Evolutionary conservation across 2,329 filamentous ascomycete genomes (phyloP).

Genomic region (Cladophialophora immunda): DNA sequence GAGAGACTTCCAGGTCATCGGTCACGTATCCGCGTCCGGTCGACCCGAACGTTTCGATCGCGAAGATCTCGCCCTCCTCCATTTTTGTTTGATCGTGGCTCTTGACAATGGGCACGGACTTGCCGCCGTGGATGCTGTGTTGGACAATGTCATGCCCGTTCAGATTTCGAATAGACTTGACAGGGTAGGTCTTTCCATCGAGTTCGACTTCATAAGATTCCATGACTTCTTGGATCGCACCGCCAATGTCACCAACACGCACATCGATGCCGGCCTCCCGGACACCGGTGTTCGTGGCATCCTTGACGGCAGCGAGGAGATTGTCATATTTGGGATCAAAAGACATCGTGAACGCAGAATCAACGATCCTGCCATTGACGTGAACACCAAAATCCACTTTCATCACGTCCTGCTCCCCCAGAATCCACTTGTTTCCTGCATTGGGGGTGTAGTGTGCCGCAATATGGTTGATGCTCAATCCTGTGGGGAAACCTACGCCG

Average conservation of each 20-base stretch:
- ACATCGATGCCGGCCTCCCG: slow-evolving; percentile 91
- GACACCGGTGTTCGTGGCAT: slow-evolving; percentile 78
- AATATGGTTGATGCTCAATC: slow-evolving; percentile 83
- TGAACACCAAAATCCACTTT: slow-evolving; percentile 78
- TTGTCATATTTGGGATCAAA: slow-evolving; percentile 75
- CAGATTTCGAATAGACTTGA: slow-evolving; percentile 86
- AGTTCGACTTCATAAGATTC: slow-evolving; percentile 91
- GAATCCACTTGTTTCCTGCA: slow-evolving; percentile 78
- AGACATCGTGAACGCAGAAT: slow-evolving; percentile 74
- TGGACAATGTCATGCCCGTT: slow-evolving; percentile 90
- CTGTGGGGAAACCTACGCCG: slow-evolving; percentile 87
- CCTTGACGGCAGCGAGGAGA: slow-evolving; percentile 71
- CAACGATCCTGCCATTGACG: slow-evolving; percentile 74
- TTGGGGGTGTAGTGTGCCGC: slow-evolving; percentile 90
- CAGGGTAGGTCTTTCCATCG: slow-evolving; percentile 77
- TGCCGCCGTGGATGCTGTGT: slow-evolving; percentile 89
- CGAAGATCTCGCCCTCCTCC: slow-evolving; percentile 96
- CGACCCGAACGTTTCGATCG: slow-evolving; percentile 94
- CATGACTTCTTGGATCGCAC: slow-evolving; percentile 87
- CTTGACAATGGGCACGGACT: slow-evolving; percentile 94
- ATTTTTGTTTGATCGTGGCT: slow-evolving; percentile 89
- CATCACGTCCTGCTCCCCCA: slow-evolving; percentile 74
- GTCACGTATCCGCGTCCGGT: slow-evolving; percentile 88
- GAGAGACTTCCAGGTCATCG: slow-evolving; percentile 87
- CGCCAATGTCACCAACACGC: slow-evolving; percentile 84